Evolutionary conservation across 2,329 filamentous ascomycete species (phyloP).

Genomic region (Exserohilum rostratum): DNA sequence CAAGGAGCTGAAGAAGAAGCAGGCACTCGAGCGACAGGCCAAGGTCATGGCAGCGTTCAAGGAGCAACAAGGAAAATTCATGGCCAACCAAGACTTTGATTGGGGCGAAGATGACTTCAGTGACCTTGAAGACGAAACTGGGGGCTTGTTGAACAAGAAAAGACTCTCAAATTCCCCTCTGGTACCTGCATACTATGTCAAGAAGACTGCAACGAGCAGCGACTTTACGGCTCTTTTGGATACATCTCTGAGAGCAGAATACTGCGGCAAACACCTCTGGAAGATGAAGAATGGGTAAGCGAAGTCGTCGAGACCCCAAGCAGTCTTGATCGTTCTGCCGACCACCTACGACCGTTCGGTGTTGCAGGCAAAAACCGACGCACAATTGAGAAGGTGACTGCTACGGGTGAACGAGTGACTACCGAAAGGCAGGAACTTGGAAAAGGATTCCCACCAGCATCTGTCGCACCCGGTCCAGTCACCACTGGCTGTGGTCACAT

Average conservation of each 20-base stretch:
- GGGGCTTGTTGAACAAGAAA: constrained; percentile 67
- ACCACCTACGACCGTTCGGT: constrained; percentile 84
- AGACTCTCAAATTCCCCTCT: constrained; percentile 86
- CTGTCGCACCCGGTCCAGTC: constrained; percentile 75
- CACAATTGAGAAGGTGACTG: constrained; percentile 75
- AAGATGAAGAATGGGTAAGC: constrained; percentile 80
- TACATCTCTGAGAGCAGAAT: constrained; percentile 86
- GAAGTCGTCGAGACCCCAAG: constrained; percentile 80
- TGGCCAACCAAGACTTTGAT: constrained; percentile 86
- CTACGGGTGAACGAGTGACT: constrained; percentile 71
- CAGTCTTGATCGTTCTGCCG: constrained; percentile 84
- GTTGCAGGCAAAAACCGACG: constrained; percentile 86
- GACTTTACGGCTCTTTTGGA: constrained; percentile 91
- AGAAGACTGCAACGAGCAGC: constrained; percentile 88
- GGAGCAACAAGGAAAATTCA: constrained; percentile 93
- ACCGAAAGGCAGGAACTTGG: constrained; percentile 83
- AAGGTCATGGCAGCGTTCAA: constrained; percentile 98
- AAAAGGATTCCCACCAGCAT: constrained; percentile 79
- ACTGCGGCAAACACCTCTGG: constrained; percentile 81
- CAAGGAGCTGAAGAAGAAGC: constrained; percentile 85
- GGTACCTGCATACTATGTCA: constrained; percentile 96
- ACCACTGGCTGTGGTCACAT: constrained; percentile 95
- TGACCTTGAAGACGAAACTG: constrained; percentile 70
- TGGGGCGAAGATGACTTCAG: constrained; percentile 85
- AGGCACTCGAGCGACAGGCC: constrained; percentile 86